Evolutionary conservation across 2,329 filamentous ascomycete genomes (phyloP).

Genomic region (Kalmusia sp.): DNA sequence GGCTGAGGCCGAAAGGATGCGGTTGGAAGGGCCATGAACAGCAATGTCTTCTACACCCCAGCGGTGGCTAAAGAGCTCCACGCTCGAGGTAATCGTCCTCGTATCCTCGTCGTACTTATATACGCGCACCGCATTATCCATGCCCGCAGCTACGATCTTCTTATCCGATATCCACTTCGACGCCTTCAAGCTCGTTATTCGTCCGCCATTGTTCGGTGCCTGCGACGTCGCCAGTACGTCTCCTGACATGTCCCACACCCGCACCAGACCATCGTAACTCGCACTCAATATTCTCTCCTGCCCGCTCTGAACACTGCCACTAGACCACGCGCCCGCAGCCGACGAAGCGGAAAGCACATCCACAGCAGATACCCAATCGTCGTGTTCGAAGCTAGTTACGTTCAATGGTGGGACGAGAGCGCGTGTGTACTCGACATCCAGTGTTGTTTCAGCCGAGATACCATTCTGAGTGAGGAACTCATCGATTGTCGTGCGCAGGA

Average conservation of each 20-base stretch:
- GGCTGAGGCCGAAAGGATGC: conserved; percentile 83
- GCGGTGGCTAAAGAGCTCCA: conserved; percentile 86
- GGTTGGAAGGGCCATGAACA: conserved; percentile 74
- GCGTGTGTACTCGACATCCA: conserved; percentile 91
- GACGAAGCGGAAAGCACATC: conserved; percentile 79
- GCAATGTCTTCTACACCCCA: conserved; percentile 76
- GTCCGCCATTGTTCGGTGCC: conserved; percentile 66
- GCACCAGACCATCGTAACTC: conserved; percentile 87
- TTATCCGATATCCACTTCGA: conserved; percentile 81
- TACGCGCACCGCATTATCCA: conserved; percentile 84
- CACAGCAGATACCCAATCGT: conserved; percentile 93
- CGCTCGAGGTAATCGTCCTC: conserved; percentile 69
- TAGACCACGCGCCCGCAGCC: conserved; percentile 64
- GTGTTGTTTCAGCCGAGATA: conserved; percentile 84
- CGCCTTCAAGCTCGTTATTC: conserved; percentile 76
- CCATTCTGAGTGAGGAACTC: conserved; percentile 88
- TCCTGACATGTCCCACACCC: conserved; percentile 88
- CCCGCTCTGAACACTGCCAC: conserved; percentile 56
- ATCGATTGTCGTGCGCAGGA: conserved; percentile 86
- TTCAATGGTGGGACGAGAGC: conserved; percentile 88
- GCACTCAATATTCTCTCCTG: conserved; percentile 85
- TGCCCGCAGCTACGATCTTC: conserved; percentile 80
- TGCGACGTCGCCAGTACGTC: conserved; percentile 80
- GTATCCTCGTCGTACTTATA: conserved; percentile 85
- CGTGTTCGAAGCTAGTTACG: conserved; percentile 92